phyloP scores from a whole-genome alignment of 176 grass and related monocot species.

The Zizania latifolia region DNA sequence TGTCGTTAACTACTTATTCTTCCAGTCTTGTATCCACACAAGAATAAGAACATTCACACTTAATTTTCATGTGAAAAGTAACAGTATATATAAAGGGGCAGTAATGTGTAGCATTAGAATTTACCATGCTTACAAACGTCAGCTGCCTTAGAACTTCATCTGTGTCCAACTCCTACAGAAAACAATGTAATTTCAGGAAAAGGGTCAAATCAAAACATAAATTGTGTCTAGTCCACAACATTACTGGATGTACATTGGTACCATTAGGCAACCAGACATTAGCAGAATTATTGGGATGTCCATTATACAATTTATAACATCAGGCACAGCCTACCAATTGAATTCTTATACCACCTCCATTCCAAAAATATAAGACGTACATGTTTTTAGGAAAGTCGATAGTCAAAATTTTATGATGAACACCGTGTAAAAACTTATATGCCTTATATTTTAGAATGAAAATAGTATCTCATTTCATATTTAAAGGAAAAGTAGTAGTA shows the following conservation, averaged over 20 bases:
- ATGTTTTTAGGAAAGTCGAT: no score
- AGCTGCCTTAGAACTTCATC: slow-evolving; percentile 75
- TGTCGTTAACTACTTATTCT: neutral
- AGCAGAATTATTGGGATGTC: neutral
- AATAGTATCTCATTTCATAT: slow-evolving; percentile 5
- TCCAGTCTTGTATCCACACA: neutral
- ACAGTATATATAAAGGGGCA: slow-evolving; percentile 2
- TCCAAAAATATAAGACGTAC: no score
- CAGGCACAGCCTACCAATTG: neutral
- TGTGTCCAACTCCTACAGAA: slow-evolving; percentile 67
- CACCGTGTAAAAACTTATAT: no score
- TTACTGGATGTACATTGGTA: slow-evolving; percentile 11
- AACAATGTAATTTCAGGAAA: slow-evolving; percentile 25
- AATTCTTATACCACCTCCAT: no score
- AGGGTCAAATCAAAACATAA: neutral
- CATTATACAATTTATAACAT: neutral
- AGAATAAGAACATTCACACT: neutral
- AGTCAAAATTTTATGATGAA: no score
- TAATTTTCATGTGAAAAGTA: neutral
- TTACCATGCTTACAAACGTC: slow-evolving; percentile 65
- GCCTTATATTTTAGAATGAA: no score
- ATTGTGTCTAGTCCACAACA: neutral
- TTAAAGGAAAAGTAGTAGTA: neutral
- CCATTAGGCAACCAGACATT: neutral
- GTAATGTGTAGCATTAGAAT: slow-evolving; percentile 16